phyloP scores from a whole-genome alignment of 495 filamentous ascomycete species.

The Tuber microsphaerosporum region DNA sequence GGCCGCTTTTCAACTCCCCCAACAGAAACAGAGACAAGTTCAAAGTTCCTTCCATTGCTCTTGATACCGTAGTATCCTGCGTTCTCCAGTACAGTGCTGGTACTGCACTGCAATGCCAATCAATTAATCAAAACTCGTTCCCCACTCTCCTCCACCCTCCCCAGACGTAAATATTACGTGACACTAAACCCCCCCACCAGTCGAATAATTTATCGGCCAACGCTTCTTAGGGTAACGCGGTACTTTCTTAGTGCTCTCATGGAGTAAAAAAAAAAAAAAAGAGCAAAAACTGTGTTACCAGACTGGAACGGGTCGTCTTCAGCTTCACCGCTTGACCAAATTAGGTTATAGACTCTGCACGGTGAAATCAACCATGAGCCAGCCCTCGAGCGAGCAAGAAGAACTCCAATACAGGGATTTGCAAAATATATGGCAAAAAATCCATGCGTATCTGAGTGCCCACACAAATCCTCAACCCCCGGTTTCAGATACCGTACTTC shows the following conservation, averaged over 20 bases:
- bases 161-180: constrained; percentile 1
- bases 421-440: neutral
- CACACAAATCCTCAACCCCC: neutral
- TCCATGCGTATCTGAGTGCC: neutral
- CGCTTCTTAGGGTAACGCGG: neutral
- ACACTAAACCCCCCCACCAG: neutral
- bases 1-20: neutral
- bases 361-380: neutral
- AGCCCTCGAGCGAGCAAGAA: neutral
- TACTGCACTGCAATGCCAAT: neutral
- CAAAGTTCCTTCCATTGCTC: neutral
- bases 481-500: neutral
- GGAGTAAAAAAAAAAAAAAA: neutral
- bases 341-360: neutral
- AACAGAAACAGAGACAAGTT: neutral
- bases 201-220: neutral
- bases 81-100: neutral
- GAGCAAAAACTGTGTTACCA: neutral
- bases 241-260: neutral
- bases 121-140: neutral
- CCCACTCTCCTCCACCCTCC: neutral
- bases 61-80: neutral
- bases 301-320: neutral
- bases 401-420: neutral
- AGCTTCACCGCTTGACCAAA: neutral